These are phyloP conservation scores for Penicillium lagena DNA, from an alignment of 495 filamentous ascomycete genomes.

Conservation along the genomic window DNA sequence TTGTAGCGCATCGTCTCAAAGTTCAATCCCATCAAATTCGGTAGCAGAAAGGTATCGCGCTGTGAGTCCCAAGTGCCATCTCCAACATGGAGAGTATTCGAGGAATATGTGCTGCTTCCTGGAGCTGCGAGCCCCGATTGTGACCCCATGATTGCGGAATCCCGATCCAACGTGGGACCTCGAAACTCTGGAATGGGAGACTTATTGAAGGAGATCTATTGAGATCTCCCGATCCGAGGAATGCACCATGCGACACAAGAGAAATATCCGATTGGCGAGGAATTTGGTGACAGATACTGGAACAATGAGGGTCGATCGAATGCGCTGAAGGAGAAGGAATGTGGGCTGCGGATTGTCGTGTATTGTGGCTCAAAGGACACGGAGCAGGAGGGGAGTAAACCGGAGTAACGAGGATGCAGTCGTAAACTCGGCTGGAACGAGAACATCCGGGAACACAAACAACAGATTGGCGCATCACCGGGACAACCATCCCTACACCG, in stretches of 20 bases:
- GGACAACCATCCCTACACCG: constrained; percentile 34
- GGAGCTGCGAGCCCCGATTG: constrained; percentile 58
- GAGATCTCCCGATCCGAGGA: constrained; percentile 41
- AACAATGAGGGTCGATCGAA: background rate
- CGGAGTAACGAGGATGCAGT: constrained; percentile 5
- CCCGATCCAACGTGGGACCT: constrained; percentile 8
- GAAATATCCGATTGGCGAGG: background rate
- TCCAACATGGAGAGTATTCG: constrained; percentile 76
- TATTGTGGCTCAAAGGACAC: constrained; percentile 4
- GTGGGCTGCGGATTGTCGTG: background rate
- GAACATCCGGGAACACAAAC: constrained; percentile 7
- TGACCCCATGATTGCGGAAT: constrained; percentile 28
- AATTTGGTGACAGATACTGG: background rate
- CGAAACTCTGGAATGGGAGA: constrained; percentile 26
- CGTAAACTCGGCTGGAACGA: constrained; percentile 8
- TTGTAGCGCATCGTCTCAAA: constrained; percentile 95
- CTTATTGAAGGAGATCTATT: constrained; percentile 39
- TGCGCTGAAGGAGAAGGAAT: too few relatives aligned
- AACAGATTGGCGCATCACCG: constrained; percentile 34
- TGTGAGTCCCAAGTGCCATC: constrained; percentile 87
- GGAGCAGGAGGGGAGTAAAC: background rate
- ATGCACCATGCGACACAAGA: constrained; percentile 40
- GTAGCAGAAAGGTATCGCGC: constrained; percentile 81
- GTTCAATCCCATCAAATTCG: constrained; percentile 80
- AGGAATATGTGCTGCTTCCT: constrained; percentile 77